Base-by-base conservation (phyloP, 139 green algal genomes). In the Chara braunii region DNA sequence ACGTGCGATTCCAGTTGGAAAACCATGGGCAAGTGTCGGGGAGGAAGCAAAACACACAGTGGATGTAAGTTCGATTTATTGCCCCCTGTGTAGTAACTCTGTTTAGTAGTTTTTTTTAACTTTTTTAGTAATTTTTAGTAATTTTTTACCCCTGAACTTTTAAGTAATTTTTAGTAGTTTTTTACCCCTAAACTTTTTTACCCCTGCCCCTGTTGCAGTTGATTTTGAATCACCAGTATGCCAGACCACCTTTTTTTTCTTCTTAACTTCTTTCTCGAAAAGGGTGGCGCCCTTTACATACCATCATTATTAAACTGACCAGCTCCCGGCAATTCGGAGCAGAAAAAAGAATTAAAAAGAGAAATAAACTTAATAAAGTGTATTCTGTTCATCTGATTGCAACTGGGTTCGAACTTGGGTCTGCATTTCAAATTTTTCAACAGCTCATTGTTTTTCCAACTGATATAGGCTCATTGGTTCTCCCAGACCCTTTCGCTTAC, bases 11-110 rank as follows among this genome's bases (percentile, higher is more conserved):
- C 55, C 34, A 34, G 1, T 24, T 43, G 40, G 18, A 30, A 34
- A 12, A 55, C 8, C 34, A 60, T 2, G 12, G 24, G 3, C 5
- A 37, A 42, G 33, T 61, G 0, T 48, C n/a, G 23, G 23, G 6
- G 23, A 68, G 1, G 63, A 52, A 29, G 31, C 23, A 12, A 72
- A 60, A 18, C 37, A 68, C 35, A 69, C 30, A 23, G 8, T 71
- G 4, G 40, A 18, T 48, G 40, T 29, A 48, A 48, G 18, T 48
- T 18, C 18, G 18, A 48, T 29, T 18, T 48, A 48, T 48, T 29
- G 40, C 40, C 18, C 18, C 40, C 18, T 48, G 18, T 48, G 40
- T 18, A 48, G 18, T 18, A 48, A 18, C 18, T 18, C 18, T 29
- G 18, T 29, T 29, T 48, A 48, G 18, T 29, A 18, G 40, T 29